A percentile compares a stretch with the other conserved stretches of the same genome.
Evolutionary conservation across 306 rosid species (phyloP).

Genomic region (Albizia julibrissin): DNA sequence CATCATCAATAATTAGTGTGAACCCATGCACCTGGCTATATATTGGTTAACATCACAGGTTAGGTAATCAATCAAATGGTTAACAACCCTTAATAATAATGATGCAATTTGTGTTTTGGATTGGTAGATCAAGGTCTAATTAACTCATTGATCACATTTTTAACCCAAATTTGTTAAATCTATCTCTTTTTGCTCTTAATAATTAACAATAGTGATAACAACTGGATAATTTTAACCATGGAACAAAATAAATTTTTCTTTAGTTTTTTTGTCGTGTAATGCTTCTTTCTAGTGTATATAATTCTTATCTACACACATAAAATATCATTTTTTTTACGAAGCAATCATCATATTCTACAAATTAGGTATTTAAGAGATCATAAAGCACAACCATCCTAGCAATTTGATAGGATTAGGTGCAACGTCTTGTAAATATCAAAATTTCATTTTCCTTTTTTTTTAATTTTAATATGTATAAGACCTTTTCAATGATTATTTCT

Average conservation of each 20-base stretch:
- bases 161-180: background rate
- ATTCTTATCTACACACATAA: background rate
- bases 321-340: background rate
- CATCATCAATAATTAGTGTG: slow-evolving; percentile 15
- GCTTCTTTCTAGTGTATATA: background rate
- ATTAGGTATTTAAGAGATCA: background rate
- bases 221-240: background rate
- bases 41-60: slow-evolving; percentile 49
- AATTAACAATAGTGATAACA: background rate
- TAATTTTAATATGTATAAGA: background rate
- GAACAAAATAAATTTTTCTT: background rate
- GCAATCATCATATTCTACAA: background rate
- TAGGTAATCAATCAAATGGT: slow-evolving; percentile 69
- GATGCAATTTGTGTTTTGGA: slow-evolving; percentile 48
- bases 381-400: background rate
- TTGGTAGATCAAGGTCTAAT: slow-evolving; percentile 49
- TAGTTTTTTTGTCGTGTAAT: background rate
- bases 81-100: slow-evolving; percentile 61
- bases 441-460: background rate
- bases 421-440: background rate
- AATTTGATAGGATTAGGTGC: background rate
- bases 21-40: slow-evolving; percentile 33
- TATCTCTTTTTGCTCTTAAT: background rate
- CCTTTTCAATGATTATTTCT: background rate
- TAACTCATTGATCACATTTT: slow-evolving; percentile 29